Base-by-base conservation (phyloP, 495 filamentous ascomycete species). In the Lineolata rhizophorae region DNA sequence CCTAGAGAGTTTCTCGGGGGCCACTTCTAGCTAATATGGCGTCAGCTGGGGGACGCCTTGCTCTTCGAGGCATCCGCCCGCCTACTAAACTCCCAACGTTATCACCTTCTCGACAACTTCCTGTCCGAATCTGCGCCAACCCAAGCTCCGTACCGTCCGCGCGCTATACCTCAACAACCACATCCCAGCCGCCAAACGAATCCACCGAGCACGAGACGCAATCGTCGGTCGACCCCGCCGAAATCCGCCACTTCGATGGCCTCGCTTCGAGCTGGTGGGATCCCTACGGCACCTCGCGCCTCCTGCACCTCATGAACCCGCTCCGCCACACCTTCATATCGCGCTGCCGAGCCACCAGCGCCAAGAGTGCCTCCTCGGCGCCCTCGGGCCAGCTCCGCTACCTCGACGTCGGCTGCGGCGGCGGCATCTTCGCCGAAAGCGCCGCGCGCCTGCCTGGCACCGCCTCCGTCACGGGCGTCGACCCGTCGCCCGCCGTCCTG, bases 181-280 rank as follows among this genome's bases (percentile, higher is more conserved):
- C n/a, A n/a, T n/a, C n/a, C n/a, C n/a, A n/a, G n/a, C n/a, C n/a
- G n/a, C n/a, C n/a, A n/a, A n/a, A n/a, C n/a, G n/a, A n/a, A n/a
- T n/a, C n/a, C n/a, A n/a, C n/a, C n/a, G n/a, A n/a, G n/a, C n/a
- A n/a, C n/a, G n/a, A n/a, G n/a, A n/a, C n/a, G n/a, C 22, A 25
- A 25, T 25, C 44, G 25, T 40, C 45, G 22, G 37, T 95, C 52
- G 83, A 83, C 48, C 65, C 73, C 31, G 61, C 69, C 45, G 87
- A 97, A 58, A 62, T 95, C 36, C 75, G 79, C 25, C 87, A 97
- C 57, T 97, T 97, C 65, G 78, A 80, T 45, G 65, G 70, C 39
- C 80, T 97, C 37, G 87, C 90, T 46, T 77, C 73, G 43, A 72
- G 70, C 44, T 97, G 87, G 87, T 97, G 87, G 87, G 90, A 95